These are phyloP conservation scores for Parafenestella ontariensis DNA, from an alignment of 2,329 filamentous ascomycete species.

Conservation along the genomic window DNA sequence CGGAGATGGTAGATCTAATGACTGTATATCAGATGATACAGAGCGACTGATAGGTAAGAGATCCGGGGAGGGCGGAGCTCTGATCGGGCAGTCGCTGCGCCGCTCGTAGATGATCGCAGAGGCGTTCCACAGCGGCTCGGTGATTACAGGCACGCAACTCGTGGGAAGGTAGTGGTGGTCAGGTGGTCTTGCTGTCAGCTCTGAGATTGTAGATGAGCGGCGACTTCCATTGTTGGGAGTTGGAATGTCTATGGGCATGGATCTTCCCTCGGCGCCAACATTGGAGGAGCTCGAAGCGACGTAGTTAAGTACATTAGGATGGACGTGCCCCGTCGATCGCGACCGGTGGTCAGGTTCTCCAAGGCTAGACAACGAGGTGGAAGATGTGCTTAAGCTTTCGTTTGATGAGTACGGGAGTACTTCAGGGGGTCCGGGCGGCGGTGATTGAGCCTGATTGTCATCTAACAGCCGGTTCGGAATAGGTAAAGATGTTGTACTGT, in stretches of 20 bases:
- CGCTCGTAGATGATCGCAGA: not conserved
- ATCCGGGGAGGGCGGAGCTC: not conserved
- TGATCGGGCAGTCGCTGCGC: not conserved
- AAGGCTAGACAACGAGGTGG: not conserved
- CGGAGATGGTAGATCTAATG: not conserved
- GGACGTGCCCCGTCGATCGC: not conserved
- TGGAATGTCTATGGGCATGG: not conserved
- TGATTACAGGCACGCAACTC: not conserved
- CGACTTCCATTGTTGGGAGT: not conserved
- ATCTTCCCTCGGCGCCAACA: not conserved
- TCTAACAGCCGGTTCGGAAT: not conserved
- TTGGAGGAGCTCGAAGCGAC: not conserved
- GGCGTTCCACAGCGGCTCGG: not conserved
- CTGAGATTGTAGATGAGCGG: not conserved
- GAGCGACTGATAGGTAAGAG: not conserved
- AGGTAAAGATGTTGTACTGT: not conserved
- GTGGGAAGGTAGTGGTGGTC: not conserved
- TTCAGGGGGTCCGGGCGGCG: not conserved
- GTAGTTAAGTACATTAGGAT: not conserved
- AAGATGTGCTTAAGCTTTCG: not conserved
- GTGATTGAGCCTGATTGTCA: not conserved
- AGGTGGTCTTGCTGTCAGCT: not conserved
- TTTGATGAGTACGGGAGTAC: not conserved
- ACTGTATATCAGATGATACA: not conserved
- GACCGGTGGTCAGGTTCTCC: not conserved